Evolutionary conservation across 225 moss, liverwort and hornwort genomes (phyloP), one percentile per base, ranked within the genome.

Genomic region (Anthoceros angustus): DNA sequence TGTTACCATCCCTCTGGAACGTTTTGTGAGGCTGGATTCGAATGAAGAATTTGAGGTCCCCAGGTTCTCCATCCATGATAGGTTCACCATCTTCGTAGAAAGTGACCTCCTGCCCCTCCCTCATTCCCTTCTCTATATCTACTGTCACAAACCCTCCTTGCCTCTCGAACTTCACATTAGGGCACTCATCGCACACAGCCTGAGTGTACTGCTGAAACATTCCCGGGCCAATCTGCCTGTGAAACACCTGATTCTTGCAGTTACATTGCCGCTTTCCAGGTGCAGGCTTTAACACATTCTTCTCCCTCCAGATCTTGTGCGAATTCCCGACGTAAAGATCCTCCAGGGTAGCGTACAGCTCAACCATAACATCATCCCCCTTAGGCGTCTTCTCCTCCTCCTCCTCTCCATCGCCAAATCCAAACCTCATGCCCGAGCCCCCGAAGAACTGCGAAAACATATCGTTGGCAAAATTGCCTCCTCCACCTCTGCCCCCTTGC

Each of bases 201-300:
- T 91, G 88, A 45, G 94, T 95, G 64, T 86, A 95, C 64, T 95
- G 95, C 72, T 95, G 95, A 74, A 88, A 95, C 90, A 95, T 95
- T 24, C 95, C 95, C 0, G 85, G 91, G 0, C 83, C 95, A 63
- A 95, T 83, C 79, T 95, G 95, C 25, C 88, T 83, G 65, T 95
- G 95, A 68, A 83, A 65, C 45, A 87, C 77, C 75, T 88, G 85
- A 73, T 88, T 88, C 82, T 87, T 91, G 74, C 95, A 95, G 66
- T 87, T 85, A 65, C 95, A 95, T 67, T 88, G 83, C 63, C 95
- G 86, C 80, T 95, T 95, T 49, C 95, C 95, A 0, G 95, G 67
- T 0, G 95, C 91, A 40, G 91, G 82, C 71, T 77, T 91, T 76
- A 91, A 76, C 42, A 91, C 91, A 66, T 86, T 88, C 76, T 98